Percentiles rank a stretch among this genome's conserved stretches.
phyloP scores from a whole-genome alignment of 2,329 filamentous ascomycete species.

The Apiospora aurea region DNA sequence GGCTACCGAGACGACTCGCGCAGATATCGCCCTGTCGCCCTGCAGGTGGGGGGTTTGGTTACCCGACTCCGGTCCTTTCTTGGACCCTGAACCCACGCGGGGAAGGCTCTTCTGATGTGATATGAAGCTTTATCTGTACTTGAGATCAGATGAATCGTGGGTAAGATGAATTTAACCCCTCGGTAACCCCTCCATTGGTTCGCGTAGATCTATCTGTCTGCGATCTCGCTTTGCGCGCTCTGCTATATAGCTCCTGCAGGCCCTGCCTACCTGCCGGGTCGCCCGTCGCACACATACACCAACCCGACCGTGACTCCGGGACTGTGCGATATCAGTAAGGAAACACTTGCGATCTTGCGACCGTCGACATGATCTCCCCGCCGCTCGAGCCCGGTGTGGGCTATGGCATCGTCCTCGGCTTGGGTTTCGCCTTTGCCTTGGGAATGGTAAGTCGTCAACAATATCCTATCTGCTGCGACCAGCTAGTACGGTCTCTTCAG shows the following conservation, averaged over 20 bases:
- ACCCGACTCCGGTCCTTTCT: not conserved
- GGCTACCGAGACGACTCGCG: not conserved
- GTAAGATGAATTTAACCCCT: not conserved
- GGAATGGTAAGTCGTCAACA: conserved; percentile 55
- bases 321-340: not conserved
- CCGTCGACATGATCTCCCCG: conserved; percentile 39
- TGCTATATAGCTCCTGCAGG: conserved; percentile 10
- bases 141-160: not conserved
- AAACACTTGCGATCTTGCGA: not conserved
- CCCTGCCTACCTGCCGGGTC: not conserved
- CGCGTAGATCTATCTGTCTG: not conserved
- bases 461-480: not conserved
- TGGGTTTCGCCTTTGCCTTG: conserved; percentile 77
- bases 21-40: not conserved
- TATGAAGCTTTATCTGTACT: not conserved
- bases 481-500: not conserved
- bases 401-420: conserved; percentile 79
- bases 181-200: not conserved
- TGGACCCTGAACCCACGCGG: conserved; percentile 16
- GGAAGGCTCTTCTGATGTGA: not conserved
- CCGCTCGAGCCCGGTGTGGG: conserved; percentile 51
- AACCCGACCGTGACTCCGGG: not conserved
- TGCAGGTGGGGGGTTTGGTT: not conserved
- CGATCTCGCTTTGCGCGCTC: not conserved
- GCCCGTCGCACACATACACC: not conserved